A percentile compares a stretch with the other conserved stretches of the same genome.
phyloP scores from a whole-genome alignment of 148 eudicot genomes.

The Mesembryanthemum crystallinum region DNA sequence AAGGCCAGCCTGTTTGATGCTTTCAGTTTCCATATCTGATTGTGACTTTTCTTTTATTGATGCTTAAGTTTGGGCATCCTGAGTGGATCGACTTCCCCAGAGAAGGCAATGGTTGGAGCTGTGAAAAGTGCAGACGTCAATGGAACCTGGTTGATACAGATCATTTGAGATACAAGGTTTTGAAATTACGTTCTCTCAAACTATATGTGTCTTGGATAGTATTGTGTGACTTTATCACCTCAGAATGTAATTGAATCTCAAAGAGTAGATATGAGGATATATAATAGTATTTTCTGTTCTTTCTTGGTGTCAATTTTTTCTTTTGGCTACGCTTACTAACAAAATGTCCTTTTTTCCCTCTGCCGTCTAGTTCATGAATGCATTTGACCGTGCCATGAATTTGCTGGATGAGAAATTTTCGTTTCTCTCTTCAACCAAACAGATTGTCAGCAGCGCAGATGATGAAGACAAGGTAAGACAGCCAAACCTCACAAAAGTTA shows the following conservation, averaged over 20 bases:
- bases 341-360: neutral
- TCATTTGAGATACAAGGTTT: constrained; percentile 90
- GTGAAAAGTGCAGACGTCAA: constrained; percentile 92
- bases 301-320: neutral
- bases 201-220: neutral
- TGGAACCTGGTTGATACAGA: constrained; percentile 94
- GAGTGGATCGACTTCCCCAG: constrained; percentile 99
- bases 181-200: neutral
- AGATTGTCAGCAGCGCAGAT: constrained; percentile 75
- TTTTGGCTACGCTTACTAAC: neutral
- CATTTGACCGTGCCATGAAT: constrained; percentile 89
- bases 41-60: constrained; percentile 20
- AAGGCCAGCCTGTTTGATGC: neutral
- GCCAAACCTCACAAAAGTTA: neutral
- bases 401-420: constrained; percentile 75
- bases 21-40: constrained; percentile 1
- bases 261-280: neutral
- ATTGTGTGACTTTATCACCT: neutral
- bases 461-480: constrained; percentile 77
- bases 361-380: constrained; percentile 67
- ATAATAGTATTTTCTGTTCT: neutral
- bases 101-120: constrained; percentile 92
- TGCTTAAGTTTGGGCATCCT: constrained; percentile 95
- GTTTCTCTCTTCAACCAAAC: constrained; percentile 72
- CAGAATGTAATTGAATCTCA: neutral